Evolutionary conservation across 208 protist species (phyloP), one percentile per base, ranked within the genome.

Genomic region (Leishmania gerbilli): DNA sequence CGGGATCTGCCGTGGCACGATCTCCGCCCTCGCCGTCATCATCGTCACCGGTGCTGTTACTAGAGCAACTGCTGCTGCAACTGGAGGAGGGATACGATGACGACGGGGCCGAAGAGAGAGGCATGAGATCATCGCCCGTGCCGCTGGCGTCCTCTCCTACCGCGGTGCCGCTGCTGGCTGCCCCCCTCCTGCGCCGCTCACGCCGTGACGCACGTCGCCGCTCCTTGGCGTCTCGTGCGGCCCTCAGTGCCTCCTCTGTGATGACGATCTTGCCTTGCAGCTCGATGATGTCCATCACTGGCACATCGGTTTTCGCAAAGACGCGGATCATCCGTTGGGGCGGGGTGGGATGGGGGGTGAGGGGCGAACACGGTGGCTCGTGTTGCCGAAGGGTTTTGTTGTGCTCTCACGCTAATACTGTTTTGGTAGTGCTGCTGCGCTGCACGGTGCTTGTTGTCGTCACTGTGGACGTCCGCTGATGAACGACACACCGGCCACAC

Each of bases 201-300:
- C 21, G 64, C 21, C 67, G 71, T 51, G 58, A 65, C 64, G 72
- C 64, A 7, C 62, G 71, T 27, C 60, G 69, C 3, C 31, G 47
- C 49, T 64, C 51, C 77, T 87, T 51, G 3, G 64, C 74, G 0
- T 67, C 82, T 34, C 75, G 76, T 4, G 76, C 81, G 55, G 87
- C 75, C 2, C 67, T 47, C 58, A 85, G 77, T 79, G 87, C 53
- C 55, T 89, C 88, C 6, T 84, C 82, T 42, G 90, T 81, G 75
- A 93, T 90, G 72, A 72, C 53, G 34, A 95, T 83, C 71, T 84
- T 87, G 21, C 92, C 92, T 60, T 95, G 92, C 27, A 95, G 74
- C 71, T 95, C 90, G n/a, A 95, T 79, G 49, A 95, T 87, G 78
- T 91, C 79, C 89, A 95, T 93, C 60, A 89, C 79, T 6, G 86